Conservation (phyloP, 257 asterid genomes). For the Buddleja alternifolia region DNA sequence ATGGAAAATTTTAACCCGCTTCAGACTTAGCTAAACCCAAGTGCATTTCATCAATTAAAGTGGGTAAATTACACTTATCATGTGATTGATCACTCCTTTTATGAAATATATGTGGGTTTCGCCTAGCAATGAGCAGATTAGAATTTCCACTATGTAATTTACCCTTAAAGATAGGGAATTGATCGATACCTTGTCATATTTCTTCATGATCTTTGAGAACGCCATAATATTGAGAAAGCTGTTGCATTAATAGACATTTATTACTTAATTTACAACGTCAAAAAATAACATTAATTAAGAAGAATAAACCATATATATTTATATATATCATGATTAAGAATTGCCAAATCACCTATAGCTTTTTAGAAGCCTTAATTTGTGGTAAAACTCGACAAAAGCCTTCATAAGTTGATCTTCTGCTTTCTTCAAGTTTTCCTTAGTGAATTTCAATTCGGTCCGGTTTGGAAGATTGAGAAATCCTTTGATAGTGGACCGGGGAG, state of each 20-base stretch:
- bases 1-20: no score
- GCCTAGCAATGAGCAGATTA: no score
- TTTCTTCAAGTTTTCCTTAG: slow-evolving; percentile 45
- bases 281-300: no score
- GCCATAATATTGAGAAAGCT: slow-evolving; percentile 61
- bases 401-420: slow-evolving; percentile 47
- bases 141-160: no score
- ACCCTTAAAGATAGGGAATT: no score
- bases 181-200: slow-evolving; percentile 73
- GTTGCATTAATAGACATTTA: slow-evolving; percentile 28
- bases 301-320: no score
- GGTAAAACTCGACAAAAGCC: slow-evolving; percentile 55
- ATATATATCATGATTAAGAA: not conserved
- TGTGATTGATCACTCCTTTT: no score
- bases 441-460: slow-evolving; percentile 47
- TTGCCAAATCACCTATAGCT: slow-evolving; percentile 46
- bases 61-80: no score
- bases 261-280: no score
- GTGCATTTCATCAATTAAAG: not conserved
- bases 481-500: slow-evolving; percentile 51
- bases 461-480: slow-evolving; percentile 41
- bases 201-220: slow-evolving; percentile 62
- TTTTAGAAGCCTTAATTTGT: slow-evolving; percentile 52
- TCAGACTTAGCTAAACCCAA: no score
- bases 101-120: no score